Conservation (phyloP, 805 yeast species). For the Kodamaea sagamina region DNA sequence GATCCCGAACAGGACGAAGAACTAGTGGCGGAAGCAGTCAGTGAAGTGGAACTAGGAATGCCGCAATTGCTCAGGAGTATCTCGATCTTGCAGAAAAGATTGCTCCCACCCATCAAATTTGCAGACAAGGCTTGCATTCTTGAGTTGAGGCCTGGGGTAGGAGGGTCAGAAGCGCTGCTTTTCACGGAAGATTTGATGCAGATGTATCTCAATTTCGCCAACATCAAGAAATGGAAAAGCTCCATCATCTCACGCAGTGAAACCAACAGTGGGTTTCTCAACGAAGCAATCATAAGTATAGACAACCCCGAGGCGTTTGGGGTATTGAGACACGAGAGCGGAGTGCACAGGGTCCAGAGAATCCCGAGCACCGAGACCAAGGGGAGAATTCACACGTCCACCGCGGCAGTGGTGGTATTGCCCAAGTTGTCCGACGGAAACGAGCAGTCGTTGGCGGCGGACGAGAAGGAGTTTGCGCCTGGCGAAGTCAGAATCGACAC, state of each 20-base stretch:
- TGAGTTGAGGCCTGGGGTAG: conserved; percentile 93
- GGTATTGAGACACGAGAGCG: conserved; percentile 78
- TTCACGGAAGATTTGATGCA: conserved; percentile 77
- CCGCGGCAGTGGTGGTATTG: conserved; percentile 91
- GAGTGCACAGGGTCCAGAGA: conserved; percentile 94
- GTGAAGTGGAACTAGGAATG: conserved; percentile 51
- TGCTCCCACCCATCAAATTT: conserved; percentile 78
- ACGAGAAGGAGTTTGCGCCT: conserved; percentile 73
- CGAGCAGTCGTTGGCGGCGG: conserved; percentile 45
- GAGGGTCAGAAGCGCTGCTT: conserved; percentile 90
- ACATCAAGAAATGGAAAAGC: conserved; percentile 64
- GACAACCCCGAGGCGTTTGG: conserved; percentile 79
- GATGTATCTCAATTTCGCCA: conserved; percentile 80
- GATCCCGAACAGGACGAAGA: conserved; percentile 37
- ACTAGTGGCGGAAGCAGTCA: conserved; percentile 56
- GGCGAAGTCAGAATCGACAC: conserved; percentile 92
- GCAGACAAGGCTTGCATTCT: conserved; percentile 75
- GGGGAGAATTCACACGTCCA: conserved; percentile 93
- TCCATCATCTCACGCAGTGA: conserved; percentile 57
- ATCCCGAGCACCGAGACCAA: conserved; percentile 92
- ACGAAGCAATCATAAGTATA: conserved; percentile 69
- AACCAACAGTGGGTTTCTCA: conserved; percentile 65
- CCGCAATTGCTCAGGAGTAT: conserved; percentile 50
- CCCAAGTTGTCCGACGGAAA: conserved; percentile 72
- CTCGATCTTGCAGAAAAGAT: conserved; percentile 49